Conservation (phyloP, 306 rosid species). For the Spatholobus suberectus region DNA sequence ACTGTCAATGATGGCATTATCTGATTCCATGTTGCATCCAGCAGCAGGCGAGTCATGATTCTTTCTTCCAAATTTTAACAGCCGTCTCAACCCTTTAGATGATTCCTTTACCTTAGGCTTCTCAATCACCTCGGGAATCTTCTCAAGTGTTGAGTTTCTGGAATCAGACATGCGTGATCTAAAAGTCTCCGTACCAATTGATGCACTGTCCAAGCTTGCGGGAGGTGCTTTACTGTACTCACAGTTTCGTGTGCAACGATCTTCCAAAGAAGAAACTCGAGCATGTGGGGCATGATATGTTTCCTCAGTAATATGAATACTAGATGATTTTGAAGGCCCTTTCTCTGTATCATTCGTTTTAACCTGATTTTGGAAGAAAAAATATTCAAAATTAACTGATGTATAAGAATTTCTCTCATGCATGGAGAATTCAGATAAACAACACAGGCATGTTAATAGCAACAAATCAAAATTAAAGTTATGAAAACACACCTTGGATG, state of each 20-base stretch:
- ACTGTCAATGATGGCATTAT: slow-evolving; percentile 47
- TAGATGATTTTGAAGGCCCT: slow-evolving; percentile 53
- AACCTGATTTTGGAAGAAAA: slow-evolving; percentile 53
- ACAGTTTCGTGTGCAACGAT: slow-evolving; percentile 55
- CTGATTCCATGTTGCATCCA: slow-evolving; percentile 59
- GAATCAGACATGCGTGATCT: slow-evolving; percentile 59
- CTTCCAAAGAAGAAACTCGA: slow-evolving; percentile 72
- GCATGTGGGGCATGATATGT: slow-evolving; percentile 63
- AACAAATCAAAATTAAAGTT: slow-evolving; percentile 24
- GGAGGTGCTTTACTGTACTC: slow-evolving; percentile 64
- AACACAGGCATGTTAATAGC: slow-evolving; percentile 6
- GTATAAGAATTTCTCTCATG: slow-evolving; percentile 1
- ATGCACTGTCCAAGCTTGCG: slow-evolving; percentile 47
- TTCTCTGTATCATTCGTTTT: slow-evolving; percentile 40
- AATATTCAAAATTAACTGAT: slow-evolving; percentile 30
- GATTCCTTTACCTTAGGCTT: slow-evolving; percentile 77
- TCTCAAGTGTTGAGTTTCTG: slow-evolving; percentile 68
- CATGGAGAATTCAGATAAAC: slow-evolving; percentile 17
- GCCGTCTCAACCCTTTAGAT: slow-evolving; percentile 71
- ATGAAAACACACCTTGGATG: slow-evolving; percentile 65
- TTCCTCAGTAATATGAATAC: slow-evolving; percentile 38
- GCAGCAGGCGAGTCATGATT: slow-evolving; percentile 64
- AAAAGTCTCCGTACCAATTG: slow-evolving; percentile 51
- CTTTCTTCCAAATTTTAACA: slow-evolving; percentile 85
- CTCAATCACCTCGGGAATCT: slow-evolving; percentile 83